Evolutionary conservation across 2,329 filamentous ascomycete genomes (phyloP).

Genomic region (Apiospora koreana): DNA sequence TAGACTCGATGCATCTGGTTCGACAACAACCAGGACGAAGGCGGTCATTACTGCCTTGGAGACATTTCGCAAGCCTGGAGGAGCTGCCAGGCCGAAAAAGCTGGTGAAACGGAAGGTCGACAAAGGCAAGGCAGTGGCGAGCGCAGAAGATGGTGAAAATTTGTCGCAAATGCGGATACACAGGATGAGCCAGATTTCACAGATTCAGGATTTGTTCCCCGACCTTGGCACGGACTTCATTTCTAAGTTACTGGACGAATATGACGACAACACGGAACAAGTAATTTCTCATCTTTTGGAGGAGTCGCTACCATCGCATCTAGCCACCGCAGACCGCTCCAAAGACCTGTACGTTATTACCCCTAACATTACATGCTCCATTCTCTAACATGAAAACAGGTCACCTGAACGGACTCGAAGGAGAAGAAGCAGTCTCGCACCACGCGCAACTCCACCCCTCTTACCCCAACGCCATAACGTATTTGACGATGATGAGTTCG

Average conservation of each 20-base stretch:
- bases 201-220: constrained; percentile 93
- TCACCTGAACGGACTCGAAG: constrained; percentile 29
- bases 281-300: constrained; percentile 82
- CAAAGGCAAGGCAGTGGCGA: constrained; percentile 63
- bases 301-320: constrained; percentile 68
- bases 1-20: constrained; percentile 49
- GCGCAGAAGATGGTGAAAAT: constrained; percentile 37
- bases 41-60: constrained; percentile 63
- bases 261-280: constrained; percentile 73
- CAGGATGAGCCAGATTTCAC: constrained; percentile 79
- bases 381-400: constrained; percentile 19
- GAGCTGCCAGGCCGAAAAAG: constrained; percentile 51
- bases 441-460: constrained; percentile 59
- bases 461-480: constrained; percentile 67
- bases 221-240: constrained; percentile 84
- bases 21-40: constrained; percentile 55
- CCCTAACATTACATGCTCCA: neutral
- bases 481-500: constrained; percentile 80
- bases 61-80: constrained; percentile 58
- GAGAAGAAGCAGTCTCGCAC: constrained; percentile 49
- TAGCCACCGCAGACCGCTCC: constrained; percentile 63
- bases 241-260: constrained; percentile 76
- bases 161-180: constrained; percentile 68
- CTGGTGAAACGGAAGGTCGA: constrained; percentile 56
- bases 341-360: constrained; percentile 58